Evolutionary conservation across 2,329 filamentous ascomycete species (phyloP).

Genomic region (Trichoderma hamatum): DNA sequence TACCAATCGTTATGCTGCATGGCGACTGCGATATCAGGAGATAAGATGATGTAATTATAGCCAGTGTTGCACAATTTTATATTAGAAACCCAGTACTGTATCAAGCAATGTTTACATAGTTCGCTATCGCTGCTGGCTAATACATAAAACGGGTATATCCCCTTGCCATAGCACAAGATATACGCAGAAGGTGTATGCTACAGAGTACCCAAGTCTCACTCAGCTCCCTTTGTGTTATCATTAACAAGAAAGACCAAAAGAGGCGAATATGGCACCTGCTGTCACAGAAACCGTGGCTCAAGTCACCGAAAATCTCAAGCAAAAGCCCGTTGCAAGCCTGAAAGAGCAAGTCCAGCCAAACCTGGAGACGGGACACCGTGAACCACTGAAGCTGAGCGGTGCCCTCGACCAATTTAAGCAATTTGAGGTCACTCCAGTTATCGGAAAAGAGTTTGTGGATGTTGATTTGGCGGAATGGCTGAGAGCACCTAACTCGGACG

Average conservation of each 20-base stretch:
- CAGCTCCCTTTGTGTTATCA: background rate
- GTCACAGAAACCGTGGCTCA: constrained; percentile 18
- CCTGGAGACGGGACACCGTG: constrained; percentile 9
- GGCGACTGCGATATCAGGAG: background rate
- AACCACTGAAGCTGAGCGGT: constrained; percentile 23
- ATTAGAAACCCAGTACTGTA: background rate
- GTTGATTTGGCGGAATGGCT: constrained; percentile 43
- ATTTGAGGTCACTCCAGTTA: constrained; percentile 51
- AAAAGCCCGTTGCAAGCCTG: background rate
- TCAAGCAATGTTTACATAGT: background rate
- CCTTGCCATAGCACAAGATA: background rate
- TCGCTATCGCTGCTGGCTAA: background rate
- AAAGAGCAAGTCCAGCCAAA: background rate
- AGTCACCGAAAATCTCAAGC: constrained; percentile 9
- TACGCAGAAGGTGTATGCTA: background rate
- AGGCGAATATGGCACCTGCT: constrained; percentile 8
- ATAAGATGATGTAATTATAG: constrained; percentile 24
- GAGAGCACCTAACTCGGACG: constrained; percentile 45
- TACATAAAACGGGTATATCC: background rate
- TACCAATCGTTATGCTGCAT: constrained; percentile 10
- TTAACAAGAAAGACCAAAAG: background rate
- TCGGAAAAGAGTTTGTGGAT: constrained; percentile 52
- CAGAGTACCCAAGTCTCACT: background rate
- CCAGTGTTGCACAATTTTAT: constrained; percentile 17
- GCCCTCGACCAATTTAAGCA: constrained; percentile 44